Percentiles rank a stretch among this genome's conserved stretches.
Evolutionary conservation across 2,329 filamentous ascomycete genomes (phyloP).

Genomic region (Pseudogymnoascus destructans): DNA sequence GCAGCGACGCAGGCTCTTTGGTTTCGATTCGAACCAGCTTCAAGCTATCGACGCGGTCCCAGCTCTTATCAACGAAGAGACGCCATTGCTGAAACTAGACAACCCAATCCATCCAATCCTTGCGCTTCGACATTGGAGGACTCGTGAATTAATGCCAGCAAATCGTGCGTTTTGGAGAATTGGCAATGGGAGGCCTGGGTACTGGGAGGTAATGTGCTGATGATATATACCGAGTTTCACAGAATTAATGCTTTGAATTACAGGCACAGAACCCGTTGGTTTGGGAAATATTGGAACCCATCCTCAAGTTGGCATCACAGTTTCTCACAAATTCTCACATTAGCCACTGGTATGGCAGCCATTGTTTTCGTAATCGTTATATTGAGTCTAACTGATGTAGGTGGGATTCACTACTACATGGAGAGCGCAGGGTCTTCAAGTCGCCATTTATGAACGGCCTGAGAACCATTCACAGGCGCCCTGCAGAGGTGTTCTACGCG

Average conservation of each 20-base stretch:
- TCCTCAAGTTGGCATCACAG: slow-evolving; percentile 8
- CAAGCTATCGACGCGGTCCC: neutral
- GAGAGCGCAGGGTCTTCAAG: neutral
- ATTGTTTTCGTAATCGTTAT: neutral
- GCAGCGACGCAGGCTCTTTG: neutral
- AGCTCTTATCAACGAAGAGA: neutral
- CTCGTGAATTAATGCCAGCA: neutral
- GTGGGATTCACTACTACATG: neutral
- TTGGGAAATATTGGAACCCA: slow-evolving; percentile 9
- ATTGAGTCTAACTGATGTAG: neutral
- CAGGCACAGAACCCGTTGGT: slow-evolving; percentile 9
- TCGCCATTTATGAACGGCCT: neutral
- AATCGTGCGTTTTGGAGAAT: neutral
- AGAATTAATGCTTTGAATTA: neutral
- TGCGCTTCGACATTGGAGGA: neutral
- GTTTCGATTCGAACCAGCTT: neutral
- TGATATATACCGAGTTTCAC: neutral
- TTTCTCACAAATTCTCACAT: slow-evolving; percentile 10
- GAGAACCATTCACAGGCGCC: neutral
- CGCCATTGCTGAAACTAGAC: neutral
- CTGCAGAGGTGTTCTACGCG: neutral
- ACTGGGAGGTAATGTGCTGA: neutral
- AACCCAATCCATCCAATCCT: neutral
- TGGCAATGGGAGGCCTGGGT: neutral
- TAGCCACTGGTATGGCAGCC: slow-evolving; percentile 3